phyloP scores from a whole-genome alignment of 2,329 filamentous ascomycete genomes.

The Penicillium italicum region DNA sequence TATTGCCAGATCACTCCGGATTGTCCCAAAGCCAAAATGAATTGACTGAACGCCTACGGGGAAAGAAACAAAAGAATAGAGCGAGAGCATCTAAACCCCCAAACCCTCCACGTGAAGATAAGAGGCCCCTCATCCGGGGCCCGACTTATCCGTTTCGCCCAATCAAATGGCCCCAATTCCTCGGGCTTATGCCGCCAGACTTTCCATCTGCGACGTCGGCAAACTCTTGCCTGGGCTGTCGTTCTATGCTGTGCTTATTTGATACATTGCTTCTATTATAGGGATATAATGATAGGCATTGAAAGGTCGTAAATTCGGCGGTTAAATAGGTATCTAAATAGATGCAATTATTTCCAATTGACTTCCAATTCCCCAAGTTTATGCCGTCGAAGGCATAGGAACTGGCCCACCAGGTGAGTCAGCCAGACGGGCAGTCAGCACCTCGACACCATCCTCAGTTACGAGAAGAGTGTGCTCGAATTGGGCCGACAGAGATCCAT shows the following conservation, averaged over 20 bases:
- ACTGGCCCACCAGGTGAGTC: slow-evolving; percentile 73
- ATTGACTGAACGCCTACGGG: neutral
- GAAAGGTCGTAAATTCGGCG: slow-evolving; percentile 15
- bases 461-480: slow-evolving; percentile 89
- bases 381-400: slow-evolving; percentile 49
- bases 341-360: slow-evolving; percentile 9
- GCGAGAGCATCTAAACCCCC: neutral
- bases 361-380: slow-evolving; percentile 16
- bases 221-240: neutral
- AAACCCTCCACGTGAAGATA: neutral
- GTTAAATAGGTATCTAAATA: slow-evolving; percentile 11
- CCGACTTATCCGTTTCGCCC: slow-evolving; percentile 6
- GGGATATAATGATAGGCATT: slow-evolving; percentile 7
- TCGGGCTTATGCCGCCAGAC: neutral
- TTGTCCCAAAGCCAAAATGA: neutral
- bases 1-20: slow-evolving; percentile 1
- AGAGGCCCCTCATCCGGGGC: neutral
- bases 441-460: slow-evolving; percentile 76
- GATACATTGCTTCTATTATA: neutral
- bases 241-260: neutral
- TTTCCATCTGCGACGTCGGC: neutral
- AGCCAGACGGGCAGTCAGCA: slow-evolving; percentile 69
- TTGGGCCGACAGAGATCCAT: slow-evolving; percentile 86
- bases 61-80: neutral
- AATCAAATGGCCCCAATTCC: neutral